Evolutionary conservation across 306 rosid genomes (phyloP).

Genomic region (Begonia loranthoides): DNA sequence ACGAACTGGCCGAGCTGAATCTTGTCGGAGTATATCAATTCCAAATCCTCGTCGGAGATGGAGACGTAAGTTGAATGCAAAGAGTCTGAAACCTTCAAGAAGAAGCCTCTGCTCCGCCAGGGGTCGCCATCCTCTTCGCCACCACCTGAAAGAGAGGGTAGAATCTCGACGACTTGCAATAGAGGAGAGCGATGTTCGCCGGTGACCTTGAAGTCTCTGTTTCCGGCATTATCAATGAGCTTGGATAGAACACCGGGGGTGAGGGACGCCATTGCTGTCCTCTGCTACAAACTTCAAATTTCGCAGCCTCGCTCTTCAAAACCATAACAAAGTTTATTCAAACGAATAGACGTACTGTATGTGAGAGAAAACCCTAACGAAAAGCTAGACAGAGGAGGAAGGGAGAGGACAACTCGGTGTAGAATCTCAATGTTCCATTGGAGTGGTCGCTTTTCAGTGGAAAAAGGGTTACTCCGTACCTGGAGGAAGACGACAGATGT

Average conservation of each 20-base stretch:
- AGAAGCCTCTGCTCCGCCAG: constrained; percentile 49
- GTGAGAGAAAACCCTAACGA: neutral
- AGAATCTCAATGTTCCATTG: constrained; percentile 41
- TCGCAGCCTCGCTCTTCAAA: neutral
- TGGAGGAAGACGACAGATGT: constrained; percentile 20
- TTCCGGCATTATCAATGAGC: constrained; percentile 44
- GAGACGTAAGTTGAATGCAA: constrained; percentile 48
- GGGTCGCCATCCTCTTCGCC: constrained; percentile 18
- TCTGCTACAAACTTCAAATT: neutral
- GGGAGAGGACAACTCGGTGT: constrained; percentile 1
- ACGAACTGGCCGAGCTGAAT: constrained; percentile 65
- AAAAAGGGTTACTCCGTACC: constrained; percentile 9
- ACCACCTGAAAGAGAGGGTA: constrained; percentile 31
- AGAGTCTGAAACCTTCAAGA: constrained; percentile 63
- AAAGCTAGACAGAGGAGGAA: neutral
- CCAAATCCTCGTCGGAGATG: constrained; percentile 35
- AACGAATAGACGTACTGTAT: neutral
- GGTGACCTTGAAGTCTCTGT: constrained; percentile 27
- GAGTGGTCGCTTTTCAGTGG: constrained; percentile 11
- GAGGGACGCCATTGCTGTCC: constrained; percentile 46
- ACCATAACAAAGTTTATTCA: neutral
- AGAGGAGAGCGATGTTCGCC: constrained; percentile 58
- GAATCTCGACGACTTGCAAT: constrained; percentile 54
- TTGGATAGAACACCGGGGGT: constrained; percentile 60
- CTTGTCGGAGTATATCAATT: constrained; percentile 36